phyloP scores from a whole-genome alignment of 495 filamentous ascomycete species.

The Lasiosphaeria hispida region DNA sequence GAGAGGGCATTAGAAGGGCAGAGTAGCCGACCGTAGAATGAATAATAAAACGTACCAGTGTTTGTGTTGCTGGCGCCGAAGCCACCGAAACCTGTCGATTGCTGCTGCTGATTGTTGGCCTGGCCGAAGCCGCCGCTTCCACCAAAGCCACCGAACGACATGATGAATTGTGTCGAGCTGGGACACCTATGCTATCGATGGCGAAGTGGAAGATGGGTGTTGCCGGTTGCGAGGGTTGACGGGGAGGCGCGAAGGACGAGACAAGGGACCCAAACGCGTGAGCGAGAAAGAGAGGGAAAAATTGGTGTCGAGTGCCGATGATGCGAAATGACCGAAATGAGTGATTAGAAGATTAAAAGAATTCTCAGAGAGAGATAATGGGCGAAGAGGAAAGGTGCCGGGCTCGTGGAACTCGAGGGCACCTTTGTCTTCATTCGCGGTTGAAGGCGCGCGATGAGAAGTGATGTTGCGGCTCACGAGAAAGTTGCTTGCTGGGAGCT shows the following conservation, averaged over 20 bases:
- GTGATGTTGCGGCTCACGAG: conserved; percentile 14
- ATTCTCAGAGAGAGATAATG: background rate
- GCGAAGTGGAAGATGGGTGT: background rate
- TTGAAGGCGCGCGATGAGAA: conserved; percentile 10
- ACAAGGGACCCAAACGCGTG: background rate
- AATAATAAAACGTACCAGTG: conserved; percentile 39
- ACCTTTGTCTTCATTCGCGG: conserved; percentile 12
- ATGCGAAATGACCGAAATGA: conserved; percentile 2
- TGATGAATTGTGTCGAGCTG: conserved; percentile 29
- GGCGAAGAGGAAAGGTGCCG: conserved; percentile 8
- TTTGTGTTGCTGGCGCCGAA: conserved; percentile 53
- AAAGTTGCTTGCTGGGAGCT: conserved; percentile 16
- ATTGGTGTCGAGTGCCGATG: background rate
- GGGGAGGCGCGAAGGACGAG: background rate
- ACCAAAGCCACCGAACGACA: conserved; percentile 48
- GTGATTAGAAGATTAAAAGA: conserved; percentile 4
- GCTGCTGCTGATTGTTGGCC: conserved; percentile 54
- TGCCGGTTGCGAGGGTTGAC: background rate
- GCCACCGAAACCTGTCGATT: conserved; percentile 53
- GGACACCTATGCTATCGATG: background rate
- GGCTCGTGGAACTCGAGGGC: conserved; percentile 6
- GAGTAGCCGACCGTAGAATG: conserved; percentile 23
- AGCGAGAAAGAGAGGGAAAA: background rate
- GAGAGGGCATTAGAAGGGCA: background rate
- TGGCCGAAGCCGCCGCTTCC: conserved; percentile 57